Conservation (phyloP, 169 alveolate species). For the Perkinsus chesapeaki region DNA sequence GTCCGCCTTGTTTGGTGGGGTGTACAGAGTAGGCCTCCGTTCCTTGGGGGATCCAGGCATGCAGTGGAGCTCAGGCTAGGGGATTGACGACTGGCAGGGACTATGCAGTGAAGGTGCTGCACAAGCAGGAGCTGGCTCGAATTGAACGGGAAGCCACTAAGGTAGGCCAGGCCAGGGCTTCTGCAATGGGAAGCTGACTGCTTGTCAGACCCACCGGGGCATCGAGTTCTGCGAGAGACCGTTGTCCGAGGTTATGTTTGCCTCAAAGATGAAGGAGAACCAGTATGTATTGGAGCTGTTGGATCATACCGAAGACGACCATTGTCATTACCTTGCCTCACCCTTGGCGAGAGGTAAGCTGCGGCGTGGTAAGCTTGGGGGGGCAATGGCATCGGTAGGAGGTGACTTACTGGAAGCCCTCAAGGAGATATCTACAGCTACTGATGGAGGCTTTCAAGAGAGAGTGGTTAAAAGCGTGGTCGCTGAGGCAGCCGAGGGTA, state of each 20-base stretch:
- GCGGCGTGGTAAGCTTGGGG: not conserved
- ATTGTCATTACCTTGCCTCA: slow-evolving; percentile 4
- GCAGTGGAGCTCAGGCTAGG: not conserved
- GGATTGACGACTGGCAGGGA: not conserved
- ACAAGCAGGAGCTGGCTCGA: slow-evolving; percentile 2
- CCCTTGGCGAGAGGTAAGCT: not conserved
- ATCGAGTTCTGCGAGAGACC: slow-evolving; percentile 17
- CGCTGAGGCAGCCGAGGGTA: not conserved
- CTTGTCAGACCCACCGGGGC: not conserved
- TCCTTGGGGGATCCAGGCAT: not conserved
- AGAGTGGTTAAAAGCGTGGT: not conserved
- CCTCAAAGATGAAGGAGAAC: not conserved
- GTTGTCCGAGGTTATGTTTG: not conserved
- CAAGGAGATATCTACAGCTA: not conserved
- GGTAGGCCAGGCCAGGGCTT: not conserved
- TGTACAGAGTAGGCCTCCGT: not conserved
- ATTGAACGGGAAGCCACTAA: not conserved
- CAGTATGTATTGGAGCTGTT: not conserved
- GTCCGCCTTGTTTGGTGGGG: slow-evolving; percentile 11
- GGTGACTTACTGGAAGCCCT: slow-evolving; percentile 14
- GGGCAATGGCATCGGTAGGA: not conserved
- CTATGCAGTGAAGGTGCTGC: slow-evolving; percentile 16
- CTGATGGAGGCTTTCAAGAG: slow-evolving; percentile 6
- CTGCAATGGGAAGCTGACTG: not conserved
- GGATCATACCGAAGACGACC: slow-evolving; percentile 14